Percentiles rank a stretch among this genome's conserved stretches.
Evolutionary conservation across 1,284 basidiomycete genomes (phyloP).

Genomic region (Erythrobasidium hasegawianum): DNA sequence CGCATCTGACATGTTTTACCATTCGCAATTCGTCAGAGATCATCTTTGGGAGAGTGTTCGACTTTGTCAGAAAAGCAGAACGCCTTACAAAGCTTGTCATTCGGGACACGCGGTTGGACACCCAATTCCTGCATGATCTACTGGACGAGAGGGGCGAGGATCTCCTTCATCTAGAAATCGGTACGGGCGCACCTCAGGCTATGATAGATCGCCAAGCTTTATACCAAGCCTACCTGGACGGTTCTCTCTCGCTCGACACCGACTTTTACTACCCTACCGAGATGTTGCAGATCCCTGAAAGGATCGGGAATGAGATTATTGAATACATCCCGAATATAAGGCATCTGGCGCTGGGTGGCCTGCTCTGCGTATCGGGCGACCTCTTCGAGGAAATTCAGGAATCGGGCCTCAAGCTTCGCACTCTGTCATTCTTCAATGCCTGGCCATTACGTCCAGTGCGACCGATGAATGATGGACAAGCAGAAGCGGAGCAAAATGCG

Average conservation of each 20-base stretch:
- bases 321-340: background rate
- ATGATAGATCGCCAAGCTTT: background rate
- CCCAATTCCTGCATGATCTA: background rate
- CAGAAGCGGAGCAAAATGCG: background rate
- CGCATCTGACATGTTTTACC: background rate
- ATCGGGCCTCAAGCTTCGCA: background rate
- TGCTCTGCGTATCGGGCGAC: slow-evolving; percentile 2
- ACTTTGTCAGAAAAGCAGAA: background rate
- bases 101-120: slow-evolving; percentile 2
- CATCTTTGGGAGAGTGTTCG: background rate
- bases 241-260: slow-evolving; percentile 3
- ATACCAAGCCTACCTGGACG: background rate
- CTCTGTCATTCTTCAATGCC: slow-evolving; percentile 3
- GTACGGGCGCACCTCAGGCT: background rate
- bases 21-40: background rate
- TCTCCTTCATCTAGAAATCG: slow-evolving; percentile 5
- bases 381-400: slow-evolving; percentile 1
- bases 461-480: background rate
- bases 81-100: background rate
- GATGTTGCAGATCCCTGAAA: background rate
- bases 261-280: slow-evolving; percentile 7
- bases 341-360: slow-evolving; percentile 2
- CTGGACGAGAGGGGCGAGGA: background rate
- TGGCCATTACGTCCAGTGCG: slow-evolving; percentile 6
- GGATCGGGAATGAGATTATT: slow-evolving; percentile 11